These are phyloP conservation scores for Dictyostelium purpureum DNA, from an alignment of 78 protist genomes.

Conservation along the genomic window DNA sequence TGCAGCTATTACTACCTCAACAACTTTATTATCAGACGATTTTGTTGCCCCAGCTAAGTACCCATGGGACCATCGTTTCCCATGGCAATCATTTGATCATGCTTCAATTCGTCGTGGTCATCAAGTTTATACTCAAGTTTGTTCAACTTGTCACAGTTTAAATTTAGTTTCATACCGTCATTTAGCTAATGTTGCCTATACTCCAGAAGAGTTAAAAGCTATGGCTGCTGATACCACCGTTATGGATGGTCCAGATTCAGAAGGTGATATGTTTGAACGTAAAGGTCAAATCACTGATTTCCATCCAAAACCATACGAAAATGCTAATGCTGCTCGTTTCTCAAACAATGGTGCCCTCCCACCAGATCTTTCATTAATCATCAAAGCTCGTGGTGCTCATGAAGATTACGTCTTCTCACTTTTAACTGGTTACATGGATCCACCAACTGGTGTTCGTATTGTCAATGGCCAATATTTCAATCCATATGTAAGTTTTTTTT, in stretches of 20 bases:
- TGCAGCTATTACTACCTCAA: slow-evolving; percentile 11
- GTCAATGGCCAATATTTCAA: slow-evolving; percentile 87
- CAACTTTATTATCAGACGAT: slow-evolving; percentile 55
- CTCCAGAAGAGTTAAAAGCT: slow-evolving; percentile 61
- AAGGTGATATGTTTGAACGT: slow-evolving; percentile 83
- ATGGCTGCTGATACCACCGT: slow-evolving; percentile 80
- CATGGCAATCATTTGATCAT: slow-evolving; percentile 83
- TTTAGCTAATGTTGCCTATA: slow-evolving; percentile 67
- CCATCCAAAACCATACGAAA: slow-evolving; percentile 81
- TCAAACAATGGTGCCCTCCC: slow-evolving; percentile 95
- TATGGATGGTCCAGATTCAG: slow-evolving; percentile 89
- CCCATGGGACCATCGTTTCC: slow-evolving; percentile 82
- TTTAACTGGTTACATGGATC: slow-evolving; percentile 91
- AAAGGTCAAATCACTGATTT: slow-evolving; percentile 66
- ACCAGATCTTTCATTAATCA: slow-evolving; percentile 94
- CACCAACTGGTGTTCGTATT: slow-evolving; percentile 89
- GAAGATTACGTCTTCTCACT: slow-evolving; percentile 94
- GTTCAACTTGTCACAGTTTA: slow-evolving; percentile 80
- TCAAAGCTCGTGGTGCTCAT: slow-evolving; percentile 88
- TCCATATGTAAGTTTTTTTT: slow-evolving; percentile 76
- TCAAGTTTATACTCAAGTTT: slow-evolving; percentile 83
- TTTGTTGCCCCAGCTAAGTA: slow-evolving; percentile 43
- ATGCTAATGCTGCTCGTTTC: slow-evolving; percentile 80
- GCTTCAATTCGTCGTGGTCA: slow-evolving; percentile 83
- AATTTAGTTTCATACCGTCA: slow-evolving; percentile 70